Evolutionary conservation across 1,139 yeast species (phyloP).

Genomic region (Lodderomyces beijingensis): DNA sequence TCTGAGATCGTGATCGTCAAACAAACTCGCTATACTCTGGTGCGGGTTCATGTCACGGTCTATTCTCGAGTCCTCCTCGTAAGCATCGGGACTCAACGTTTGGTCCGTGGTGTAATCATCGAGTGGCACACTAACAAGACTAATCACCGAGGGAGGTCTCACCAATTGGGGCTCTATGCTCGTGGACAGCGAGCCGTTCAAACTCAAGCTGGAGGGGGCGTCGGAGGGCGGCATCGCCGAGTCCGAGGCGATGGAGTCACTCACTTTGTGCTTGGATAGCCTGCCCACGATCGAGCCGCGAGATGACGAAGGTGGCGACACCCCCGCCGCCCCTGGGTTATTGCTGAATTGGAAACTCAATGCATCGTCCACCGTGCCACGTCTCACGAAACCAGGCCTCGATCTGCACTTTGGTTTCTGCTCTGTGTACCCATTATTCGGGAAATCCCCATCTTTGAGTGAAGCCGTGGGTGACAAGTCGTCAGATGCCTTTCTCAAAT

Average conservation of each 20-base stretch:
- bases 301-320: no score
- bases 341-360: background rate
- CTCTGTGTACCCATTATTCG: no score
- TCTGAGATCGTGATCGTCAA: conserved; percentile 8
- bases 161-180: background rate
- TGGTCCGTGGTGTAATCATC: conserved; percentile 8
- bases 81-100: conserved; percentile 7
- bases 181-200: no score
- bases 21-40: conserved; percentile 9
- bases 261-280: no score
- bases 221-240: no score
- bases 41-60: conserved; percentile 9
- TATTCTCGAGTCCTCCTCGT: background rate
- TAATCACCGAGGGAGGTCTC: conserved; percentile 3
- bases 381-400: conserved; percentile 1
- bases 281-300: no score
- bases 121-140: conserved; percentile 3
- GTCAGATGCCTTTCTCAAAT: no score
- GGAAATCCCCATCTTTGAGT: no score
- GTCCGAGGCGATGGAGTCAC: no score
- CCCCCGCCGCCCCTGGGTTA: no score
- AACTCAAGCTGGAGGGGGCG: no score
- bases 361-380: background rate
- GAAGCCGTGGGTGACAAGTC: no score
- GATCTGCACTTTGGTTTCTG: background rate